Base-by-base conservation (phyloP, 2,329 filamentous ascomycete genomes). In the Ceratocystis ficicola region DNA sequence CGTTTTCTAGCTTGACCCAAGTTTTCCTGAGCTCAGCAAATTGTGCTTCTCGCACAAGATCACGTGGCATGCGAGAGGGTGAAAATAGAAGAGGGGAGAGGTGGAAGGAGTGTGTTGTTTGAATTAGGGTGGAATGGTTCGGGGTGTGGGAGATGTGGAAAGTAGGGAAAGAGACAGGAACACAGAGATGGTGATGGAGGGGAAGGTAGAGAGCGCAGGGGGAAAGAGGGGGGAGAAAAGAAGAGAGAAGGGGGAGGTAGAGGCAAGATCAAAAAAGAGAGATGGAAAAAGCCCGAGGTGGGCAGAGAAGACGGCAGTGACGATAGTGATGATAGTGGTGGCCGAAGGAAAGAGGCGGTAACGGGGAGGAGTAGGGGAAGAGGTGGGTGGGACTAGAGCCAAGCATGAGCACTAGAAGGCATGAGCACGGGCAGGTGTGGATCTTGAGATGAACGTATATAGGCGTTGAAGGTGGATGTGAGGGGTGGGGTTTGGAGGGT, bases 21-120 rank as follows among this genome's bases (percentile, higher is more conserved):
- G 64, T 44, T 63, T 65, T 50, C 6, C 41, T 41, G 25, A 68
- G 60, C 57, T 67, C 66, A 32, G 63, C 30, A n/a, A 67, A 15
- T 36, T 67, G 66, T 32, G 62, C 32, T 41, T 44, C 36, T 8
- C 30, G 22, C 15, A 66, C 22, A 12, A 55, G 65, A 17, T 62
- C 46, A 8, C 46, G 65, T 63, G 60, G 48, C 65, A 66, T 66
- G 60, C 41, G 59, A 50, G 36, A 22, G 25, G 28, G 44, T 32
- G 25, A 30, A n/a, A 17, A 52, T 8, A 17, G 61, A 28, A n/a
- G 12, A 22, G 36, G n/a, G 12, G 32, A 10, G 36, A 41, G 12
- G 36, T 4, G 3, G 36, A 41, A 41, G 10, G 36, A 12, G 36
- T 41, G 12, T 41, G 36, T 12, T 41, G 36, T 15, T 15, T 41